Conservation (phyloP, 192 early-diverging fungal species). For the Coemansia sp. region DNA sequence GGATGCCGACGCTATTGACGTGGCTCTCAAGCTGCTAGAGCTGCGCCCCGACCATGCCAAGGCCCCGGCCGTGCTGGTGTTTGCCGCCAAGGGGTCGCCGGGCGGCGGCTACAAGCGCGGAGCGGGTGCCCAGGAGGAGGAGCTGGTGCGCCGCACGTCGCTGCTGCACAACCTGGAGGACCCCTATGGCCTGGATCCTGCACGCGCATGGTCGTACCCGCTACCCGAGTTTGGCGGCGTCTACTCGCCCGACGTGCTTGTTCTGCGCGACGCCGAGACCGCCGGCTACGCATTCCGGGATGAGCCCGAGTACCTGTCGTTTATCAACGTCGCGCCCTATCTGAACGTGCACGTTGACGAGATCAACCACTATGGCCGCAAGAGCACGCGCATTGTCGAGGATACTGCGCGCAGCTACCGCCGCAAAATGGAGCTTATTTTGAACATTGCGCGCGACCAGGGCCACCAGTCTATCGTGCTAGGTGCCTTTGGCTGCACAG, state of each 20-base stretch:
- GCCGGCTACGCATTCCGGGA: slow-evolving; percentile 48
- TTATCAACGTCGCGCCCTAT: slow-evolving; percentile 50
- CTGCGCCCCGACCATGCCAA: slow-evolving; percentile 40
- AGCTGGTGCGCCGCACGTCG: slow-evolving; percentile 45
- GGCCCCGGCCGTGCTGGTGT: slow-evolving; percentile 41
- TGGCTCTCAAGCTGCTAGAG: slow-evolving; percentile 37
- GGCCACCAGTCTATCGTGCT: slow-evolving; percentile 48
- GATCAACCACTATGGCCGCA: slow-evolving; percentile 45
- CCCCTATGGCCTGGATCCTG: slow-evolving; percentile 38
- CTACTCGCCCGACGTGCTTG: slow-evolving; percentile 48
- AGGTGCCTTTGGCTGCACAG: slow-evolving; percentile 50
- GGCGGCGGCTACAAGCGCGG: slow-evolving; percentile 52
- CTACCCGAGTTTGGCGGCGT: slow-evolving; percentile 52
- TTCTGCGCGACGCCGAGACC: slow-evolving; percentile 48
- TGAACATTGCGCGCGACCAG: slow-evolving; percentile 50
- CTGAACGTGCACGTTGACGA: slow-evolving; percentile 43
- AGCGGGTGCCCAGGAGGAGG: slow-evolving; percentile 48
- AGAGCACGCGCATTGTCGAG: slow-evolving; percentile 38
- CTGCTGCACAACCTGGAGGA: slow-evolving; percentile 50
- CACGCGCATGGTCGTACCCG: slow-evolving; percentile 46
- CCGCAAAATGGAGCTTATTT: slow-evolving; percentile 49
- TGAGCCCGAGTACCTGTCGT: slow-evolving; percentile 37
- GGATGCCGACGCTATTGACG: slow-evolving; percentile 34
- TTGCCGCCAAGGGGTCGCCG: slow-evolving; percentile 45
- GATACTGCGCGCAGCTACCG: slow-evolving; percentile 45